Base-by-base conservation (phyloP, 768 basidiomycete species). In the Leccinum broughii region DNA sequence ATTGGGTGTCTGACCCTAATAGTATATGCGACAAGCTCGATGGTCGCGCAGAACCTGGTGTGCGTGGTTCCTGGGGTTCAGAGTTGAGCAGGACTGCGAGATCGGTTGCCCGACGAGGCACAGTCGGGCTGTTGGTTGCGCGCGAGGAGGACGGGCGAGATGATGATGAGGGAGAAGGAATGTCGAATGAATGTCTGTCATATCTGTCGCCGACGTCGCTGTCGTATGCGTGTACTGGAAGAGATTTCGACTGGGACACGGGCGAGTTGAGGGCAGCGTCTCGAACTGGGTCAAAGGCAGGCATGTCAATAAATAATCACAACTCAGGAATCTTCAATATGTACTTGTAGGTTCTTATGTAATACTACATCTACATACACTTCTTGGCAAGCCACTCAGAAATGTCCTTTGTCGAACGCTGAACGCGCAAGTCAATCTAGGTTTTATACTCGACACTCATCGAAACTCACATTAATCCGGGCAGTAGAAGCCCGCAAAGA, bases 201-300 rank as follows among this genome's bases (percentile, higher is more conserved):
- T 69, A 62, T 58, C 68, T 73, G 48, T 70, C 70, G 20, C 10
- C n/a, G 54, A 30, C 4, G 60, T 72, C 75, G 60, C 54, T 61
- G 60, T 68, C 70, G 55, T 73, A 60, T 34, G 62, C 51, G 51
- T 72, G 66, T 22, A 32, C 5, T 39, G 66, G 67, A 56, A 79
- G 76, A 62, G 77, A 58, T 67, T 75, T 76, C 53, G 80, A 70
- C 64, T 80, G 79, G 44, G 81, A 79, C 67, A 85, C 73, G 32
- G 90, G 90, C 48, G 88, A 89, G 75, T 90, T 90, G 67, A 89
- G 83, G 68, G 91, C 88, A 62, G 91, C 91, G 81, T 92, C 91
- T 73, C 91, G 84, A 62, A 93, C 90, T 68, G 91, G 90, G 81
- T 92, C 91, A 81, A 92, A 91, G 66, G 90, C 72, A 55, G 72